Conservation (phyloP, 179 eudicot genomes). For the Camellia oleifera region DNA sequence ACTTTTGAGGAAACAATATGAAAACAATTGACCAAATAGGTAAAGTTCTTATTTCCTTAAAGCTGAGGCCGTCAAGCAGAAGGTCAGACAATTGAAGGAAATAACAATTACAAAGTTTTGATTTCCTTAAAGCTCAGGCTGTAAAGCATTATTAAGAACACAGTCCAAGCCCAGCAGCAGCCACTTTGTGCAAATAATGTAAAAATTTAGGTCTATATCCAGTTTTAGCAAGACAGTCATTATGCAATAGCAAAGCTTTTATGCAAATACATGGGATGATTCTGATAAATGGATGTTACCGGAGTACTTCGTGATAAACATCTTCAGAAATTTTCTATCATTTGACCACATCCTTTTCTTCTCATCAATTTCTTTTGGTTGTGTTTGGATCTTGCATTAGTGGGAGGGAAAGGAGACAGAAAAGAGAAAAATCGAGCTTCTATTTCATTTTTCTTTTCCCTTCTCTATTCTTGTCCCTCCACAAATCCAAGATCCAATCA, state of each 20-base stretch:
- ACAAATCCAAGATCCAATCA: too few species aligned
- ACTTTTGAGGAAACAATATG: too few species aligned
- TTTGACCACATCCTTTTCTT: not conserved
- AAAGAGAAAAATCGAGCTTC: too few species aligned
- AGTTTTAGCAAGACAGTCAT: not conserved
- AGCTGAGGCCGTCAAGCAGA: not conserved
- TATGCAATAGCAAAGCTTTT: not conserved
- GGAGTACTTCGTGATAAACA: not conserved
- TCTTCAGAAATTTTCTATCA: conserved; percentile 1
- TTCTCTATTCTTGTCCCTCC: too few species aligned
- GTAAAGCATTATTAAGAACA: not conserved
- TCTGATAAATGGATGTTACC: not conserved
- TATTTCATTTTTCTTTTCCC: too few species aligned
- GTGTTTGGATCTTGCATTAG: too few species aligned
- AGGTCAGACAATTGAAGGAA: not conserved
- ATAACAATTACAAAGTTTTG: not conserved
- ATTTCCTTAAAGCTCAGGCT: not conserved
- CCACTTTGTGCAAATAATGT: not conserved
- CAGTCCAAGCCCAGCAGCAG: not conserved
- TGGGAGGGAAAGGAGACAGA: too few species aligned
- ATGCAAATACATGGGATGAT: not conserved
- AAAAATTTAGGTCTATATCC: not conserved
- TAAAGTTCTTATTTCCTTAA: too few species aligned
- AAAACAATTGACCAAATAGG: too few species aligned
- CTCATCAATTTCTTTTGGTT: not conserved